Evolutionary conservation across 1,139 yeast genomes (phyloP).

Genomic region (Spathaspora sp.): DNA sequence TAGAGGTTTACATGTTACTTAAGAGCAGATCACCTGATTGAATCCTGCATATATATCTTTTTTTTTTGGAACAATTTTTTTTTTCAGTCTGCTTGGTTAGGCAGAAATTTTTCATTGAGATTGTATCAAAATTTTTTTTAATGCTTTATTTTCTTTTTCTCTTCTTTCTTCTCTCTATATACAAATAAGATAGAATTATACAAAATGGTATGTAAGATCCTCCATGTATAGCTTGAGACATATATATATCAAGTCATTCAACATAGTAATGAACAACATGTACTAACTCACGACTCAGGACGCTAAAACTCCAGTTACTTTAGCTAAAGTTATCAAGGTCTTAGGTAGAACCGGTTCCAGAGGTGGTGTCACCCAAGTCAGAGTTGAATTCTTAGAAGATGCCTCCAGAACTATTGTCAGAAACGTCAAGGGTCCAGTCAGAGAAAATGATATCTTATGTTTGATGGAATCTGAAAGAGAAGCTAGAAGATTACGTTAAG

Average conservation of each 20-base stretch:
- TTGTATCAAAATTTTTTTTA: not conserved
- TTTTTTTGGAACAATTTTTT: conserved; percentile 2
- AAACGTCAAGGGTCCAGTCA: conserved; percentile 99
- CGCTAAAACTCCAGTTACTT: conserved; percentile 94
- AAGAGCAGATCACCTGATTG: not conserved
- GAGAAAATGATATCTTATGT: conserved; percentile 98
- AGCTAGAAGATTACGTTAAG: conserved; percentile 73
- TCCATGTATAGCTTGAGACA: not conserved
- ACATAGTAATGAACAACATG: not conserved
- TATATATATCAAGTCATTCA: not conserved
- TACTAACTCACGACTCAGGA: conserved; percentile 36
- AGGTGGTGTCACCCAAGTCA: conserved; percentile 99
- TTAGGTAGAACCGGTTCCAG: conserved; percentile 99
- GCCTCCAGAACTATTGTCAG: conserved; percentile 98
- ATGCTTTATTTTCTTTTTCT: not conserved
- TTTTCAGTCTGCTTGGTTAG: conserved; percentile 4
- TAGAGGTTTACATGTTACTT: not conserved
- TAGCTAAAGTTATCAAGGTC: conserved; percentile 99
- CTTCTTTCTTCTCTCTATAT: not conserved
- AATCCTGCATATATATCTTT: conserved; percentile 6
- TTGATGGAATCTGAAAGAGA: conserved; percentile 99
- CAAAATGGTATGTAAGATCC: conserved; percentile 11
- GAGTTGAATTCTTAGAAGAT: conserved; percentile 99
- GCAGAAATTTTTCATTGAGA: conserved; percentile 2
- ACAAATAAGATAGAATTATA: conserved; percentile 4